phyloP scores from a whole-genome alignment of 768 basidiomycete genomes.

The Podaxis sp. region DNA sequence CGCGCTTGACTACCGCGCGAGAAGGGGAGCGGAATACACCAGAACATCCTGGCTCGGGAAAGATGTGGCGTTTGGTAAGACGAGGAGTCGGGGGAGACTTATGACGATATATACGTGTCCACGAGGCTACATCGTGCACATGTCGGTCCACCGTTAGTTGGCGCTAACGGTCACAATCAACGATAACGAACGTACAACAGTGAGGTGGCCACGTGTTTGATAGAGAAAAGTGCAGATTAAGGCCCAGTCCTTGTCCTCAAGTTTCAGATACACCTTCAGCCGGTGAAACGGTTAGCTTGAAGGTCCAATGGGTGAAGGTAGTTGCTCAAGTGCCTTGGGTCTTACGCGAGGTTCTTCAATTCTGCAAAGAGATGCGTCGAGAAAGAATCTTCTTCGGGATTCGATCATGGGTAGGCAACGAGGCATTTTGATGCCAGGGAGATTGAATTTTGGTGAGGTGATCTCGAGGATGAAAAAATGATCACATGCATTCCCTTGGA shows the following conservation, averaged over 20 bases:
- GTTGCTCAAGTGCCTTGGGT: neutral
- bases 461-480: neutral
- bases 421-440: neutral
- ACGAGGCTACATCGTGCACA: constrained; percentile 42
- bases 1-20: neutral
- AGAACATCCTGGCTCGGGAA: constrained; percentile 30
- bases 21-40: constrained; percentile 26
- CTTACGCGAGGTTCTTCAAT: neutral
- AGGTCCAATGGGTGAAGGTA: neutral
- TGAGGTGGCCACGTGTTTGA: constrained; percentile 12
- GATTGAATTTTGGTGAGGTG: neutral
- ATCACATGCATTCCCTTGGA: neutral
- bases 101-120: constrained; percentile 20
- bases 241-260: neutral
- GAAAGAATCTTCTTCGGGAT: neutral
- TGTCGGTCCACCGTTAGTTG: neutral
- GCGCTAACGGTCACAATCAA: constrained; percentile 5
- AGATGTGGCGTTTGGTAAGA: constrained; percentile 11
- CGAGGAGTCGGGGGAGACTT: neutral
- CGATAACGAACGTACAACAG: neutral
- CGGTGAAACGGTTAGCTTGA: neutral
- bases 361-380: neutral
- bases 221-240: neutral
- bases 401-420: neutral
- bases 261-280: constrained; percentile 7